Percentiles rank a stretch among this genome's conserved stretches.
phyloP scores from a whole-genome alignment of 2,329 filamentous ascomycete genomes.

The Diaporthe citriasiana region DNA sequence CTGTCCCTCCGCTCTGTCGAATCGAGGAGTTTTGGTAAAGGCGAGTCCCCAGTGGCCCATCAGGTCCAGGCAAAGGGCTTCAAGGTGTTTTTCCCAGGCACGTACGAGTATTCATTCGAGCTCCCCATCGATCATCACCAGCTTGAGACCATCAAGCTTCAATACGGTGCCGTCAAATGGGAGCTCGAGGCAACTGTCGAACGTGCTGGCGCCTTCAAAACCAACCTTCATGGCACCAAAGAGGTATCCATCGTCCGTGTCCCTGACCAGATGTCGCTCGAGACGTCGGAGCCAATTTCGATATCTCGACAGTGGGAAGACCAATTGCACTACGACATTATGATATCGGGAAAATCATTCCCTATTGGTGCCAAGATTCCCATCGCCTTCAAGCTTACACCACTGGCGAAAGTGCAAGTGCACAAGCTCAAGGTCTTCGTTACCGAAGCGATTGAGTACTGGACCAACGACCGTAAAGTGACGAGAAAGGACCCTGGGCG shows the following conservation, averaged over 20 bases:
- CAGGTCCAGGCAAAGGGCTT: conserved; percentile 77
- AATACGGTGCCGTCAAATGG: conserved; percentile 89
- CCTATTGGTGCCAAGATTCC: conserved; percentile 89
- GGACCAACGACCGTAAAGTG: conserved; percentile 86
- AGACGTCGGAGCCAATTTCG: conserved; percentile 93
- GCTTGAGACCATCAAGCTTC: conserved; percentile 89
- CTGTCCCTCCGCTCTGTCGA: conserved; percentile 86
- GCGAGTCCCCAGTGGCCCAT: conserved; percentile 77
- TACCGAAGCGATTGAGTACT: conserved; percentile 92
- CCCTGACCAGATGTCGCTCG: conserved; percentile 87
- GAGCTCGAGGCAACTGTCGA: conserved; percentile 88
- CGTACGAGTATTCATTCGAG: conserved; percentile 81
- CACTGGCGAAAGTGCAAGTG: conserved; percentile 91
- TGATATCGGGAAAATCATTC: conserved; percentile 96
- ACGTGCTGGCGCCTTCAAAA: conserved; percentile 89
- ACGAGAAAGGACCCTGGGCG: conserved; percentile 86
- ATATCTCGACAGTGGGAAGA: conserved; percentile 96
- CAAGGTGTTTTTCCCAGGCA: conserved; percentile 84
- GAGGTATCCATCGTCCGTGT: conserved; percentile 88
- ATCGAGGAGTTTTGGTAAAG: conserved; percentile 87
- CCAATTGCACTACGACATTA: conserved; percentile 94
- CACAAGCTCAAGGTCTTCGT: conserved; percentile 93
- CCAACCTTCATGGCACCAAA: conserved; percentile 85
- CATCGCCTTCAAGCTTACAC: conserved; percentile 94
- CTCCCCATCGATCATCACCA: conserved; percentile 90